Base-by-base conservation (phyloP, 177 flowering plant genomes). In the Vitis hybrid region DNA sequence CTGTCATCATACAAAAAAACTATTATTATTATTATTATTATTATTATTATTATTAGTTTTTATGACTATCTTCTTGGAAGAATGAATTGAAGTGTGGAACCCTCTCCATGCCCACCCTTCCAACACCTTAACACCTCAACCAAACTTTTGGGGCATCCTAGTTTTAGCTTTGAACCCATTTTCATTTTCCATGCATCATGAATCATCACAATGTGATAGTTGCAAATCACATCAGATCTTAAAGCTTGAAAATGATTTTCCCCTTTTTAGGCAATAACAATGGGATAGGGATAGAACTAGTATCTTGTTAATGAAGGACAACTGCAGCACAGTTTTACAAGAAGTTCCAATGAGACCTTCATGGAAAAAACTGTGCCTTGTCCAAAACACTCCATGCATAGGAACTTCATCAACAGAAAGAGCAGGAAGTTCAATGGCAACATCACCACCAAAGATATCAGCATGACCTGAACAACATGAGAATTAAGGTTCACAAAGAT, bases 341-440 rank as follows among this genome's bases (percentile, higher is more conserved):
- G 10, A 14, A 64, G 12, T 12, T 63, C 19, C 52, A n/a, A 61
- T 11, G n/a, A n/a, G n/a, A 62, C 13, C 31, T 7, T 9, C 17
- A 44, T 18, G 52, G 22, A 47, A 14, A 64, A n/a, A 64, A 18
- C 14, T 49, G 24, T 49, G 53, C 54, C 53, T 47, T 9, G 11
- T 13, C 20, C 59, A 15, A 38, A 38, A 22, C 50, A 47, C 31
- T 14, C 24, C 38, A 14, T 6, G 24, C 20, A 56, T 33, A 49
- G 47, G 11, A 61, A 22, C 50, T 62, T 62, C 31, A 28, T 70
- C 6, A 61, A 64, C 14, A 65, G 33, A 47, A 11, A 64, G 67
- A 65, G 31, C 8, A 58, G 9, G 61, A 20, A 49, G 19, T 44
- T 51, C 49, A 13, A 17, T 11, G 59, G 60, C 19, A 2, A 38